These are phyloP conservation scores for Monosporascus sp. DNA, from an alignment of 2,329 filamentous ascomycete genomes.

Conservation along the genomic window DNA sequence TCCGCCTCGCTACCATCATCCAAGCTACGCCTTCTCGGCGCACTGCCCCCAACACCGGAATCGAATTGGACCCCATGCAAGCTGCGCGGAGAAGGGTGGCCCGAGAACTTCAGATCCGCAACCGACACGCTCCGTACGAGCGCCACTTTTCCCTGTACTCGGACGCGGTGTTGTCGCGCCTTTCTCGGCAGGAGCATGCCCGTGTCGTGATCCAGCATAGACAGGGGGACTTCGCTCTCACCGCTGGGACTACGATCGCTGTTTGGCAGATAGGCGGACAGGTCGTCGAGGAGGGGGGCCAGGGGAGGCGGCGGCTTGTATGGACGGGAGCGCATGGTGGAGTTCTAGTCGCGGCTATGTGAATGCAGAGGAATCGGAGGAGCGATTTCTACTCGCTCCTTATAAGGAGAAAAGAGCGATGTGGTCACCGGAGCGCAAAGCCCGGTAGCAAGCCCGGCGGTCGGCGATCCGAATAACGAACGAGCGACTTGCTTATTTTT, in stretches of 20 bases:
- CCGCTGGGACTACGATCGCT: slow-evolving; percentile 5
- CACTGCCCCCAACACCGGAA: neutral
- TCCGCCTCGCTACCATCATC: slow-evolving; percentile 12
- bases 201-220: slow-evolving; percentile 25
- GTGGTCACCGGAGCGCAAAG: too few species aligned
- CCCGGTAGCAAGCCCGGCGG: too few species aligned
- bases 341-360: neutral
- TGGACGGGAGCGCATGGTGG: slow-evolving; percentile 20
- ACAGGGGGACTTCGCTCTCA: slow-evolving; percentile 14
- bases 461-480: too few species aligned
- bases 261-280: slow-evolving; percentile 19
- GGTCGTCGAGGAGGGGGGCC: slow-evolving; percentile 16
- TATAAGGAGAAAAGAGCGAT: too few species aligned
- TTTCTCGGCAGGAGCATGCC: slow-evolving; percentile 21
- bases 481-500: too few species aligned
- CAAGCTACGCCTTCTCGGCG: slow-evolving; percentile 3
- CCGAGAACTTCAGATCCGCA: slow-evolving; percentile 14
- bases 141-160: slow-evolving; percentile 32
- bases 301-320: slow-evolving; percentile 23
- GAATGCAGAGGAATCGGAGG: neutral
- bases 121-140: slow-evolving; percentile 31
- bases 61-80: slow-evolving; percentile 1
- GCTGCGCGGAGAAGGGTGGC: neutral
- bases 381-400: too few species aligned
- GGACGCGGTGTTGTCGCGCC: slow-evolving; percentile 23